Conservation (phyloP, 306 rosid genomes). For the Heteromeles arbutifolia region DNA sequence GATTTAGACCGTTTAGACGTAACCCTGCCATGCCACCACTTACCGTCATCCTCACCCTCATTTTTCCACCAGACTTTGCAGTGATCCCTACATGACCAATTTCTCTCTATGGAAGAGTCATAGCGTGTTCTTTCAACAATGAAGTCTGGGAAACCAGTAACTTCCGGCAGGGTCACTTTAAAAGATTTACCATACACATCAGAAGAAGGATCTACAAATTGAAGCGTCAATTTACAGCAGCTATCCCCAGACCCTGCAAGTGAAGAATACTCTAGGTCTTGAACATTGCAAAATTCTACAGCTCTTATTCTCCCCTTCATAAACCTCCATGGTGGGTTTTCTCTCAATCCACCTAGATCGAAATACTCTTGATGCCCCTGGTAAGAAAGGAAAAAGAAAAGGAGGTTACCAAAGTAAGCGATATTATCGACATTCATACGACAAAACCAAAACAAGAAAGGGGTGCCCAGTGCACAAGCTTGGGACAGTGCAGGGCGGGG, state of each 20-base stretch:
- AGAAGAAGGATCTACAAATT: conserved; percentile 71
- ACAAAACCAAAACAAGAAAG: not conserved
- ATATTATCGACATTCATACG: not conserved
- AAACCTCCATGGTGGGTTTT: conserved; percentile 69
- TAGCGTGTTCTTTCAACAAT: conserved; percentile 83
- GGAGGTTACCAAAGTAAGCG: conserved; percentile 8
- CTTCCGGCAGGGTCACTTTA: conserved; percentile 79
- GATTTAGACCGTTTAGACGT: conserved; percentile 53
- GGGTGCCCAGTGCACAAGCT: not conserved
- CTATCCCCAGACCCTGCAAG: conserved; percentile 94
- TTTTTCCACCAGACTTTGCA: conserved; percentile 98
- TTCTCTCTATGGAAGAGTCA: conserved; percentile 67
- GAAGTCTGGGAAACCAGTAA: conserved; percentile 89
- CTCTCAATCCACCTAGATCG: conserved; percentile 49
- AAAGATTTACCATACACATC: conserved; percentile 49
- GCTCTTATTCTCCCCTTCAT: conserved; percentile 54
- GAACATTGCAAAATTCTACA: conserved; percentile 73
- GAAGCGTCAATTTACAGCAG: conserved; percentile 89
- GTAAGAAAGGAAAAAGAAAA: conserved; percentile 3
- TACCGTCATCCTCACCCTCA: conserved; percentile 70
- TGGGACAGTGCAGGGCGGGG: not conserved
- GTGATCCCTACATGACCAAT: conserved; percentile 89
- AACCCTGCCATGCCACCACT: conserved; percentile 96
- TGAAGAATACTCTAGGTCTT: conserved; percentile 64
- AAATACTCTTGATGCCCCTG: conserved; percentile 97